Percentiles rank a stretch among this genome's conserved stretches.
Conservation (phyloP, 352 stramenopile species). For the Pythium utonaiense region DNA sequence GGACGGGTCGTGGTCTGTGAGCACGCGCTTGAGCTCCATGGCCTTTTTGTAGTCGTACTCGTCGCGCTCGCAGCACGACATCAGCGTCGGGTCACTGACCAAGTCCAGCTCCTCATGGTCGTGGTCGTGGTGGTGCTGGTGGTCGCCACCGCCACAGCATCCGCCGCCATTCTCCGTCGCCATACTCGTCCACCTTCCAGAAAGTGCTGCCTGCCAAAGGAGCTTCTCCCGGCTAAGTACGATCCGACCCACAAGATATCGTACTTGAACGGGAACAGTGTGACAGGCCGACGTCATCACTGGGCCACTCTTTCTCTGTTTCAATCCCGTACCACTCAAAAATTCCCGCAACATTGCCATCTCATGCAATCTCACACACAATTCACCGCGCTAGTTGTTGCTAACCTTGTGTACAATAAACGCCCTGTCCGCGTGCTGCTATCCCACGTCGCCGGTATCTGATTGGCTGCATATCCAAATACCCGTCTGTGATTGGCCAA, state of each 20-base stretch:
- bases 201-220: background rate
- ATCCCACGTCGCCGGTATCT: background rate
- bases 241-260: slow-evolving; percentile 1
- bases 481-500: slow-evolving; percentile 7
- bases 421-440: background rate
- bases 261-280: slow-evolving; percentile 2
- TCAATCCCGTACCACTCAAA: background rate
- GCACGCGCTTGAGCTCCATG: slow-evolving; percentile 57
- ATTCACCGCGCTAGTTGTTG: background rate
- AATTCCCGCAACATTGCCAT: slow-evolving; percentile 1
- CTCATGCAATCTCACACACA: background rate
- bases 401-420: slow-evolving; percentile 13
- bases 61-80: slow-evolving; percentile 66
- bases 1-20: slow-evolving; percentile 55
- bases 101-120: slow-evolving; percentile 33
- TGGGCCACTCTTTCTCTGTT: background rate
- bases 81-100: slow-evolving; percentile 52
- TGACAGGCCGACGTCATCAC: slow-evolving; percentile 2
- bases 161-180: background rate
- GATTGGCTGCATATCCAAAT: slow-evolving; percentile 11
- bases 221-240: background rate
- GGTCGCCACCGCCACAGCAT: slow-evolving; percentile 18
- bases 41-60: slow-evolving; percentile 51
- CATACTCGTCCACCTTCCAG: slow-evolving; percentile 9
- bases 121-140: slow-evolving; percentile 25